These are phyloP conservation scores for Candida chauliodis DNA, from an alignment of 805 yeast genomes.

Conservation along the genomic window DNA sequence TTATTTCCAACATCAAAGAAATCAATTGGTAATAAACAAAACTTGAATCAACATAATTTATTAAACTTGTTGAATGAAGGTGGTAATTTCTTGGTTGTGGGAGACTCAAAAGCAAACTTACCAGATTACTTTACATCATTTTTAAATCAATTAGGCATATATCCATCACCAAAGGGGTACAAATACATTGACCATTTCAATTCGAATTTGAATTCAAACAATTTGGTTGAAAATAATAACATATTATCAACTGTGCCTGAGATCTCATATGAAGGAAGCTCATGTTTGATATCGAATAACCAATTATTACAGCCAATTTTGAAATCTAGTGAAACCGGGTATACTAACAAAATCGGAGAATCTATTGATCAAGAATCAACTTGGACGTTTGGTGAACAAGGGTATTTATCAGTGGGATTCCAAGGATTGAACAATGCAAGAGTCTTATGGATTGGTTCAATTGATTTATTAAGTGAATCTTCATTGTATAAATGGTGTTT, in stretches of 20 bases:
- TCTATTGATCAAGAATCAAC: conserved; percentile 44
- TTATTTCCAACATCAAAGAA: conserved; percentile 36
- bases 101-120: conserved; percentile 34
- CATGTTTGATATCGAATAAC: conserved; percentile 68
- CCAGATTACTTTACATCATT: conserved; percentile 53
- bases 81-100: conserved; percentile 68
- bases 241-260: conserved; percentile 1
- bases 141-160: conserved; percentile 77
- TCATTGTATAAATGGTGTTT: conserved; percentile 61
- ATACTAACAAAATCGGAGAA: conserved; percentile 45
- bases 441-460: conserved; percentile 75
- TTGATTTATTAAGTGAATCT: conserved; percentile 39
- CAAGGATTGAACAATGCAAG: conserved; percentile 82
- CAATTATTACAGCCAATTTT: conserved; percentile 69
- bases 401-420: conserved; percentile 67
- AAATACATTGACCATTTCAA: conserved; percentile 63
- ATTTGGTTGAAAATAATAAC: conserved; percentile 16
- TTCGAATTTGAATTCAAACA: conserved; percentile 13
- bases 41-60: conserved; percentile 37
- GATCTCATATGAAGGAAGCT: conserved; percentile 43
- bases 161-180: conserved; percentile 75
- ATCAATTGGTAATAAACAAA: conserved; percentile 25
- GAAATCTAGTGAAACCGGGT: conserved; percentile 62
- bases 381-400: conserved; percentile 84
- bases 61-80: conserved; percentile 60